These are phyloP conservation scores for Solanum medicagineum DNA, from an alignment of 257 asterid species.

Conservation along the genomic window DNA sequence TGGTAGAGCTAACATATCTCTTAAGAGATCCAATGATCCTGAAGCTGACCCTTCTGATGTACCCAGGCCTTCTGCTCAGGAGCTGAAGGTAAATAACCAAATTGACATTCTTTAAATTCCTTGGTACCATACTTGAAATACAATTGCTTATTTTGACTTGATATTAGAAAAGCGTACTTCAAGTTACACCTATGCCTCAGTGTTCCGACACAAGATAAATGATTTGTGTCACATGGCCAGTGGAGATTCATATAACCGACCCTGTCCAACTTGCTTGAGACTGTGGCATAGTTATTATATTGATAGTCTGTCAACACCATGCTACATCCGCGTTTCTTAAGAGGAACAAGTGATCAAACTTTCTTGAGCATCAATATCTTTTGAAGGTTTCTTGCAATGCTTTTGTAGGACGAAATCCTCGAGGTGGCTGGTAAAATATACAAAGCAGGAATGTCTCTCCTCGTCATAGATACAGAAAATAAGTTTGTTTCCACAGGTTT, in stretches of 20 bases:
- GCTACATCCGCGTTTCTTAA: not conserved
- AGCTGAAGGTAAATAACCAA: conserved; percentile 45
- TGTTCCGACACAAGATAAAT: not conserved
- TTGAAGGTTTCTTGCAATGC: not conserved
- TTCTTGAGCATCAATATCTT: not conserved
- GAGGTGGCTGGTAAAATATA: conserved; percentile 89
- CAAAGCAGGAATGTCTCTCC: conserved; percentile 68
- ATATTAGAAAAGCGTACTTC: not conserved
- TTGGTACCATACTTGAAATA: not conserved
- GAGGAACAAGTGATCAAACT: not conserved
- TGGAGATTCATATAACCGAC: not conserved
- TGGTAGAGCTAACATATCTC: conserved; percentile 94
- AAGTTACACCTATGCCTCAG: not conserved
- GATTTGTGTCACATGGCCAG: not conserved
- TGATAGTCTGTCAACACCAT: not conserved
- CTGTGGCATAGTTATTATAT: not conserved
- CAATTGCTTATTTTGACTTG: not conserved
- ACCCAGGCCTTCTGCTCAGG: conserved; percentile 81
- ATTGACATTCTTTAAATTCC: not conserved
- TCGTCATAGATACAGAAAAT: conserved; percentile 44
- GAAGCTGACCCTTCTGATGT: conserved; percentile 60
- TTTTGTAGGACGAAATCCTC: conserved; percentile 75
- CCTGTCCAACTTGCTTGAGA: not conserved
- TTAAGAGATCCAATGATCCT: conserved; percentile 78
- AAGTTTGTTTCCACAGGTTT: conserved; percentile 95